Base-by-base conservation (phyloP, 306 rosid genomes). In the Vicia faba region DNA sequence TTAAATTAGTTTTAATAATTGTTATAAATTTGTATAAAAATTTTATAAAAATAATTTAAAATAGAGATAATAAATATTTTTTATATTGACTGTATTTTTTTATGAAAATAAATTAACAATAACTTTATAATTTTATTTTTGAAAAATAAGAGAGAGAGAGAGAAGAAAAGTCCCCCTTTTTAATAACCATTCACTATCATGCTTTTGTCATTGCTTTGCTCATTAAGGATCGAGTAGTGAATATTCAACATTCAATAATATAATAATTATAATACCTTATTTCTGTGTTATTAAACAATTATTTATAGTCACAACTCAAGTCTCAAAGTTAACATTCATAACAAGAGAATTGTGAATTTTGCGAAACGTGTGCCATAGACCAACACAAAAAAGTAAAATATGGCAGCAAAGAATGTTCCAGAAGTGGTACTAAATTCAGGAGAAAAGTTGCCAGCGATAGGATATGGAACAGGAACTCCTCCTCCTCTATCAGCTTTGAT, bases 361-460 rank as follows among this genome's bases (percentile, higher is more conserved):
- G 9, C 14, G 19, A 48, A 48, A 1, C 54, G 15, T 15, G 23
- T 6, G 4, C 11, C 4, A 15, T 48, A 7, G 5, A 40, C n/a
- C n/a, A 28, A 57, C 45, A 15, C n/a, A 9, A 6, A 25, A 25
- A 15, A 16, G 12, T 31, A 3, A 5, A 38, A 13, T n/a, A 49
- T 71, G 69, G 76, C 25, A 49, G n/a, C 1, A 48, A 49, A 38
- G 54, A 36, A 61, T 19, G 20, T 49, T 12, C 69, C 63, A 14
- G 28, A 61, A 10, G 66, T 66, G 23, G 19, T 19, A 2, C 53
- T 65, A 19, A 65, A 54, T 19, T 73, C 78, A 8, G 78, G 78
- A 28, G 36, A 44, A 3, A 65, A 13, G 31, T 65, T 74, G 78
- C 78, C 78, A 9, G 3, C 20, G 8, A 29, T 66, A 18, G 78